Evolutionary conservation across 768 basidiomycete species (phyloP).

Genomic region (Phylloporus rhodoxanthus): DNA sequence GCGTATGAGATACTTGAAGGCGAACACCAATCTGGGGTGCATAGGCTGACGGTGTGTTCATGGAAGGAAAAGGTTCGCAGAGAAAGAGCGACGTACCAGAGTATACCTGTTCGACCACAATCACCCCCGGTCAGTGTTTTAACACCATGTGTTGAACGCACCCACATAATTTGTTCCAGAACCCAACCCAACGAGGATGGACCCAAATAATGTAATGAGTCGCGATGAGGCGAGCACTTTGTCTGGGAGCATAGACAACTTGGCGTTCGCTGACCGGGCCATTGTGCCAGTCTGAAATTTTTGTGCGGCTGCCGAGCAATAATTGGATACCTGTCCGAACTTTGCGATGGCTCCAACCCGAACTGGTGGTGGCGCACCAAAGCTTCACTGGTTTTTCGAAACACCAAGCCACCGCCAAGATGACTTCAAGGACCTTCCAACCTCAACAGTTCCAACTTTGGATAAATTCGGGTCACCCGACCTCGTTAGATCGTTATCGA

Average conservation of each 20-base stretch:
- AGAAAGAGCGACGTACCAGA: slow-evolving; percentile 20
- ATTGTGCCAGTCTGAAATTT: neutral
- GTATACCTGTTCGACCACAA: slow-evolving; percentile 18
- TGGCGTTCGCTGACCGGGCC: slow-evolving; percentile 2
- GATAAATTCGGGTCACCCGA: neutral
- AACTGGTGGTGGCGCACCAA: too few species aligned
- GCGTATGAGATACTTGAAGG: slow-evolving; percentile 73
- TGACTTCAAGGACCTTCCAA: too few species aligned
- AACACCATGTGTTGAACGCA: slow-evolving; percentile 2
- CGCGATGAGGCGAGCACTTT: slow-evolving; percentile 36
- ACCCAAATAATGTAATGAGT: slow-evolving; percentile 46
- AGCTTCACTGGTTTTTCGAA: too few species aligned
- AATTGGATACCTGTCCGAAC: too few species aligned
- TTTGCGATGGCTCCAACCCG: too few species aligned
- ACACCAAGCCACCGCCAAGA: too few species aligned
- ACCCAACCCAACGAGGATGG: slow-evolving; percentile 54
- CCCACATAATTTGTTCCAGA: slow-evolving; percentile 75
- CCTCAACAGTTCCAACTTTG: neutral
- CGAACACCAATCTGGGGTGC: slow-evolving; percentile 78
- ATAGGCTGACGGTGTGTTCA: slow-evolving; percentile 52
- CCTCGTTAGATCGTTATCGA: neutral
- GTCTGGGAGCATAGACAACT: slow-evolving; percentile 18
- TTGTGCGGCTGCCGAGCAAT: neutral
- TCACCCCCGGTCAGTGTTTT: neutral
- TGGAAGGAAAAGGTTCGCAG: neutral